Conservation (phyloP, 2,329 filamentous ascomycete species). For the Scedosporium aurantiacum region DNA sequence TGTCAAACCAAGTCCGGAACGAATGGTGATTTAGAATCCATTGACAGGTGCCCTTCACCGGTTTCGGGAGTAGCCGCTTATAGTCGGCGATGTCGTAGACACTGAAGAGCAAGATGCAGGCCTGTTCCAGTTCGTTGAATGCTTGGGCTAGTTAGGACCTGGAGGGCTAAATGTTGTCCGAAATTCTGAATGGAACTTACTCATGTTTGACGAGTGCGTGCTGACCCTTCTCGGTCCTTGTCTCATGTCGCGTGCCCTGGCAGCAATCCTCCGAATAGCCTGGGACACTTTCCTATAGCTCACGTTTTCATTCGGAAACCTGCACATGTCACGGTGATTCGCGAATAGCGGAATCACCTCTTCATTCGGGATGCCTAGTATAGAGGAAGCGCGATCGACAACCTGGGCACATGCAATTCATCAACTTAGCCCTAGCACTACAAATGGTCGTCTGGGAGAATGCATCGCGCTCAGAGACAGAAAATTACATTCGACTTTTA, state of each 20-base stretch:
- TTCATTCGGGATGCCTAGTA: slow-evolving; percentile 13
- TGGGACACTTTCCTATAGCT: slow-evolving; percentile 12
- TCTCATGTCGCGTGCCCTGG: neutral
- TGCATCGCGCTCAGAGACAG: neutral
- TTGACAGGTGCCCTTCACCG: slow-evolving; percentile 22
- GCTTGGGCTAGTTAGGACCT: slow-evolving; percentile 13
- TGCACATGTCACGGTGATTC: slow-evolving; percentile 17
- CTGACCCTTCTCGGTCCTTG: neutral
- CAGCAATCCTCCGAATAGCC: slow-evolving; percentile 12
- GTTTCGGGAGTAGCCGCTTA: slow-evolving; percentile 16
- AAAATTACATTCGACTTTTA: neutral
- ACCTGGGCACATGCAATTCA: slow-evolving; percentile 11
- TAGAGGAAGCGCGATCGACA: slow-evolving; percentile 16
- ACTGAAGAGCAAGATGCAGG: slow-evolving; percentile 21
- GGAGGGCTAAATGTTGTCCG: neutral
- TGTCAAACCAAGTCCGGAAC: slow-evolving; percentile 19
- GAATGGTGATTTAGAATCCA: slow-evolving; percentile 21
- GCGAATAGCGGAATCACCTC: slow-evolving; percentile 14
- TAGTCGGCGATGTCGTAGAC: slow-evolving; percentile 19
- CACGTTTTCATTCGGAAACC: slow-evolving; percentile 13
- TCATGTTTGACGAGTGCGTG: slow-evolving; percentile 6
- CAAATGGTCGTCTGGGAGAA: neutral
- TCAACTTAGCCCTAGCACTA: neutral
- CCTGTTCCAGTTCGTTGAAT: slow-evolving; percentile 20
- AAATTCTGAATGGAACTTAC: neutral